Conservation (phyloP, 1,284 basidiomycete genomes). For the Pseudozyma sp. region DNA sequence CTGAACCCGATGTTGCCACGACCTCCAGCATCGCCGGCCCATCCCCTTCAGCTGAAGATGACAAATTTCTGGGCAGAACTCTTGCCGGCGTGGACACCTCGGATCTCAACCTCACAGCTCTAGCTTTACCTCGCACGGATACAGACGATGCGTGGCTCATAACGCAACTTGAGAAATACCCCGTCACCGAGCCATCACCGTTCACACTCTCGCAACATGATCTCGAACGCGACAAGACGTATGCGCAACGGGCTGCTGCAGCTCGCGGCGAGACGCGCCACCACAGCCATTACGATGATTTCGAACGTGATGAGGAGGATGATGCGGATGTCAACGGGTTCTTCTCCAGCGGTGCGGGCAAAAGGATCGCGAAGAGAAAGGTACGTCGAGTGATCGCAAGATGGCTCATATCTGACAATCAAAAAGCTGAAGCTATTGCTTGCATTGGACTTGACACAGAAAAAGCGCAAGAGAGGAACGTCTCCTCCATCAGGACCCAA, state of each 20-base stretch:
- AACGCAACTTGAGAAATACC: conserved; percentile 18
- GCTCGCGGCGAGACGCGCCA: conserved; percentile 19
- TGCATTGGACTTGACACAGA: conserved; percentile 6
- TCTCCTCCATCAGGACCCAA: conserved; percentile 40
- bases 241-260: conserved; percentile 12
- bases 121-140: conserved; percentile 20
- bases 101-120: conserved; percentile 25
- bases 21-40: neutral
- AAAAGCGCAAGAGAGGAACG: conserved; percentile 35
- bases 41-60: neutral
- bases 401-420: too few species aligned
- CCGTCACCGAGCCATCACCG: conserved; percentile 19
- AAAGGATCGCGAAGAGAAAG: conserved; percentile 31
- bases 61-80: neutral
- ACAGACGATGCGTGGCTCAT: conserved; percentile 22
- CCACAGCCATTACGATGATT: conserved; percentile 10
- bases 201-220: conserved; percentile 32
- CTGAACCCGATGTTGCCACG: neutral
- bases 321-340: conserved; percentile 61
- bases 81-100: conserved; percentile 4
- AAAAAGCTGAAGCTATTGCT: neutral
- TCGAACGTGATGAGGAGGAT: conserved; percentile 26
- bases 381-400: conserved; percentile 18
- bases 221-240: conserved; percentile 35
- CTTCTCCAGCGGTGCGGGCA: conserved; percentile 35